Evolutionary conservation across 805 yeast genomes (phyloP).

Genomic region (Starmerella floricola): DNA sequence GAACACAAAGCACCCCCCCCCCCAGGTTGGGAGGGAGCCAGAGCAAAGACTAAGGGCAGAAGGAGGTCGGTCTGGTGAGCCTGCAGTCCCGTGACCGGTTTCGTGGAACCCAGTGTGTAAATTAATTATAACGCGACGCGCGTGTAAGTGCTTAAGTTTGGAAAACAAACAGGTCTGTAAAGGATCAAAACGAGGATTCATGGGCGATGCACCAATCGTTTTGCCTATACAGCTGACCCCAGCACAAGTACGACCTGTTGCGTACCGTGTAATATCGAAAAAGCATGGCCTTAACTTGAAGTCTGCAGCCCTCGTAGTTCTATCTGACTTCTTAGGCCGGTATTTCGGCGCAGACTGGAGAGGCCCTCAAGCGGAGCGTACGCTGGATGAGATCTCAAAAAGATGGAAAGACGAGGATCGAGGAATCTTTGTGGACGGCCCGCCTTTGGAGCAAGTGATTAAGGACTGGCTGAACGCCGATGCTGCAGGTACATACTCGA

Average conservation of each 20-base stretch:
- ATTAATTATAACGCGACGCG: too few species aligned
- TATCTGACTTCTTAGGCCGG: conserved; percentile 66
- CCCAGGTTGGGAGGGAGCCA: too few species aligned
- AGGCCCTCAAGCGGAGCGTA: conserved; percentile 45
- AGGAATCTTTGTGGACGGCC: conserved; percentile 74
- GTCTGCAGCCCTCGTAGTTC: conserved; percentile 61
- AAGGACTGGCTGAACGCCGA: conserved; percentile 38
- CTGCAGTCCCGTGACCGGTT: too few species aligned
- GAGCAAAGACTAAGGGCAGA: too few species aligned
- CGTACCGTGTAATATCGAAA: conserved; percentile 78
- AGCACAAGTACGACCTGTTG: conserved; percentile 76
- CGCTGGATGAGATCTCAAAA: conserved; percentile 66
- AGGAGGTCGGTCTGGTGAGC: too few species aligned
- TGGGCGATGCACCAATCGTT: conserved; percentile 29
- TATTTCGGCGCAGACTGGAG: conserved; percentile 83
- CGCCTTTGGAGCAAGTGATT: conserved; percentile 50
- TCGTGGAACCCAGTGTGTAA: too few species aligned
- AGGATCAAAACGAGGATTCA: too few species aligned
- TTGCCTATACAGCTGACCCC: conserved; percentile 72
- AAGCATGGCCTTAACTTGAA: conserved; percentile 86
- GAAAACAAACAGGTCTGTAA: too few species aligned
- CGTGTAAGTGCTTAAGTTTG: too few species aligned
- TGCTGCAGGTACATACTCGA: conserved; percentile 1
- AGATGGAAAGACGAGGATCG: conserved; percentile 83
- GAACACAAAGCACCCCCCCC: too few species aligned